Percentiles rank a stretch among this genome's conserved stretches.
These are phyloP conservation scores for Pythium brassicae DNA, from an alignment of 352 stramenopile species.

Conservation along the genomic window DNA sequence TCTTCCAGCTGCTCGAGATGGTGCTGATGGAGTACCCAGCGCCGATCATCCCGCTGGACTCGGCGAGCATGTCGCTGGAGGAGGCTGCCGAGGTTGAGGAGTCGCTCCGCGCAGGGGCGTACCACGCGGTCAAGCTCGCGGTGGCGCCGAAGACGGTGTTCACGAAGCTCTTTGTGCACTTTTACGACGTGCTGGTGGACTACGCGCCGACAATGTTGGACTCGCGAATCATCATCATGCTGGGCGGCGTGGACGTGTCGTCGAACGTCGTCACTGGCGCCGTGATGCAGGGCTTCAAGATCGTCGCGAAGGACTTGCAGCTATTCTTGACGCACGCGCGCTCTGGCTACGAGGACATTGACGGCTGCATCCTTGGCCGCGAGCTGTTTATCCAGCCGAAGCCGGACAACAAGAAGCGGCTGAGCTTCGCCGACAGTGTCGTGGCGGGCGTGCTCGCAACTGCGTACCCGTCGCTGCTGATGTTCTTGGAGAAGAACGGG, in stretches of 20 bases:
- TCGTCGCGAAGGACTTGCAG: constrained; percentile 63
- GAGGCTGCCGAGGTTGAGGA: constrained; percentile 45
- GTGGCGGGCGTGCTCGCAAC: background rate
- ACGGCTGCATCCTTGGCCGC: constrained; percentile 60
- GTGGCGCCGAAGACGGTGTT: constrained; percentile 78
- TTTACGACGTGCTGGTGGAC: constrained; percentile 79
- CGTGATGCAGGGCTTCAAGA: constrained; percentile 86
- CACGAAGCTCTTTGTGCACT: constrained; percentile 85
- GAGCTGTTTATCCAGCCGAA: constrained; percentile 42
- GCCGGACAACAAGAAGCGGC: constrained; percentile 26
- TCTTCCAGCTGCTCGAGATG: constrained; percentile 72
- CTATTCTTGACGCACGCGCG: constrained; percentile 65
- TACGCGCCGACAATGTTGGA: constrained; percentile 61
- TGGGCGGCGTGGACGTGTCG: constrained; percentile 71
- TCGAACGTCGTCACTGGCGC: constrained; percentile 85
- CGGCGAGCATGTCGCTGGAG: constrained; percentile 49
- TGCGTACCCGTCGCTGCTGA: constrained; percentile 68
- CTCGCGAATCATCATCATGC: constrained; percentile 69
- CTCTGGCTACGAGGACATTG: constrained; percentile 67
- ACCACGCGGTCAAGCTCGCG: constrained; percentile 61
- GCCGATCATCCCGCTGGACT: constrained; percentile 82
- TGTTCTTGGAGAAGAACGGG: constrained; percentile 75
- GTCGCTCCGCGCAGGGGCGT: constrained; percentile 22
- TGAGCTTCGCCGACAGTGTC: constrained; percentile 35
- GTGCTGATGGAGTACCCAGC: constrained; percentile 77